Conservation (phyloP, 2,329 filamentous ascomycete species). For the Emmonsiellopsis sp. region DNA sequence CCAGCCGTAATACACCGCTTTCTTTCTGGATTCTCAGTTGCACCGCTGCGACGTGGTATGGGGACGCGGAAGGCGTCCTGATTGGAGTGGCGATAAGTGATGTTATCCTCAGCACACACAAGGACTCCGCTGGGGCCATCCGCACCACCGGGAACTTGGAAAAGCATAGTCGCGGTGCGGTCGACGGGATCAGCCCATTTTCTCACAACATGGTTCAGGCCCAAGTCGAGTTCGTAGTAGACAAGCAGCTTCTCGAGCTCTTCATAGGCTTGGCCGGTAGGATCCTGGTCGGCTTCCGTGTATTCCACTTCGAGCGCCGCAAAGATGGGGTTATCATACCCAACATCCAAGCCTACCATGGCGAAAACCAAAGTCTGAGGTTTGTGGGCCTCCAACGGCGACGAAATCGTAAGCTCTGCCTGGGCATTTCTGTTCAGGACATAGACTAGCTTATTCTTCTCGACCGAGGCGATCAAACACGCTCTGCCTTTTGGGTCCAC, state of each 20-base stretch:
- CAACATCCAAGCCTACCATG: constrained; percentile 81
- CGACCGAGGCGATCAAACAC: constrained; percentile 83
- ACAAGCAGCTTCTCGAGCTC: constrained; percentile 85
- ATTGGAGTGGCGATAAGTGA: constrained; percentile 96
- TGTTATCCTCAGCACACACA: constrained; percentile 86
- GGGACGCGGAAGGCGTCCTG: constrained; percentile 81
- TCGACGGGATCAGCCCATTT: constrained; percentile 96
- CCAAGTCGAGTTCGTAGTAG: constrained; percentile 95
- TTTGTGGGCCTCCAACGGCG: constrained; percentile 91
- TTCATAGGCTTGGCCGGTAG: constrained; percentile 69
- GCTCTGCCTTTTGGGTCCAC: constrained; percentile 93
- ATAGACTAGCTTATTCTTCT: constrained; percentile 99
- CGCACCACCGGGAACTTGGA: constrained; percentile 88
- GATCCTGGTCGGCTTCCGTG: constrained; percentile 81
- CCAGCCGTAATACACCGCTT: constrained; percentile 82
- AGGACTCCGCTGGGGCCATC: constrained; percentile 92
- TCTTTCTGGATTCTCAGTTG: constrained; percentile 83
- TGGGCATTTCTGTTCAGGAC: constrained; percentile 93
- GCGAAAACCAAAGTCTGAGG: constrained; percentile 83
- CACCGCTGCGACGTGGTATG: constrained; percentile 76
- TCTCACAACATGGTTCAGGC: constrained; percentile 90
- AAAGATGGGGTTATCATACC: constrained; percentile 95
- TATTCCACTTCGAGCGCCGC: constrained; percentile 93
- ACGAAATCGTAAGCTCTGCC: constrained; percentile 92
- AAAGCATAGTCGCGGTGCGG: constrained; percentile 76